phyloP scores from a whole-genome alignment of 2,329 filamentous ascomycete genomes.

The Sclerotinia glacialis region DNA sequence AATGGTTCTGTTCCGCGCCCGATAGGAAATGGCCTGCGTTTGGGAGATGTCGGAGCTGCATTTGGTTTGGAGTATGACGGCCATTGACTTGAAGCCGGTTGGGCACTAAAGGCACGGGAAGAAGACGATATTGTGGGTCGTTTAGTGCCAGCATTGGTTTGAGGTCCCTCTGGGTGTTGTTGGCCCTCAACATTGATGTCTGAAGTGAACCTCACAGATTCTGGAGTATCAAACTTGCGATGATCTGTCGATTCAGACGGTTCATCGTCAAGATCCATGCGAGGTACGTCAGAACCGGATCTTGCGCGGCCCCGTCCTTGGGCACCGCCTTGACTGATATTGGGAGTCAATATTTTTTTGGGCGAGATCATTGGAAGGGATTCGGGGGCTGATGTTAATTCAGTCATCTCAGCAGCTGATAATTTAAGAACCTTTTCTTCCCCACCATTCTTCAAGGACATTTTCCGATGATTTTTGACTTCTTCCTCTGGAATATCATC shows the following conservation, averaged over 20 bases:
- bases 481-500: conserved; percentile 37
- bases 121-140: conserved; percentile 34
- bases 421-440: conserved; percentile 50
- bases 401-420: conserved; percentile 57
- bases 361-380: conserved; percentile 55
- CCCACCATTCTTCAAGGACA: conserved; percentile 28
- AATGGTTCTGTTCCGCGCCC: conserved; percentile 33
- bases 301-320: conserved; percentile 29
- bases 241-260: conserved; percentile 11
- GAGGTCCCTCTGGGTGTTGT: conserved; percentile 24
- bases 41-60: conserved; percentile 33
- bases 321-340: conserved; percentile 39
- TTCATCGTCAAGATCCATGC: conserved; percentile 26
- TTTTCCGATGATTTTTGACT: conserved; percentile 29
- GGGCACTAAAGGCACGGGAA: conserved; percentile 35
- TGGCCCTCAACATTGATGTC: conserved; percentile 28
- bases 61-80: conserved; percentile 31
- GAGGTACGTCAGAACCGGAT: conserved; percentile 27
- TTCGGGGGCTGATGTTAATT: conserved; percentile 55
- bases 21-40: conserved; percentile 30
- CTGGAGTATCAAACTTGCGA: conserved; percentile 24
- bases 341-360: conserved; percentile 30
- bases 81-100: conserved; percentile 27
- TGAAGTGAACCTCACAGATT: conserved; percentile 22
- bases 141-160: conserved; percentile 25